Evolutionary conservation across 352 stramenopile species (phyloP), one percentile per base, ranked within the genome.

Genomic region (Pythium phragmitis): DNA sequence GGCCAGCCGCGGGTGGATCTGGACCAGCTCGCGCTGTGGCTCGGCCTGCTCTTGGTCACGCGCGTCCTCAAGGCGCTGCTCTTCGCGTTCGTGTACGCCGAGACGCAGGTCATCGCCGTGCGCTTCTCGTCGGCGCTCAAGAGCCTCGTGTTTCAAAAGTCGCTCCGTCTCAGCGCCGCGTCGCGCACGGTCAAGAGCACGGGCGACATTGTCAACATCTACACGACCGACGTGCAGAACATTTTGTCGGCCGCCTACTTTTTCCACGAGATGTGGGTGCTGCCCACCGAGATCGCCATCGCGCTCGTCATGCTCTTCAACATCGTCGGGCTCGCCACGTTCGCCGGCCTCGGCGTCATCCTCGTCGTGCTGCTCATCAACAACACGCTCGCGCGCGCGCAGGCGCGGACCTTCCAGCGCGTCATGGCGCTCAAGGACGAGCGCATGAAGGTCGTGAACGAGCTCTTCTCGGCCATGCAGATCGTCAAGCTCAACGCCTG

Each of bases 401-500:
- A 21, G 7, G 73, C 64, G 41, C 45, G 39, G 14, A 75, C 79
- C 53, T 66, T 69, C 17, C 48, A 54, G 54, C 37, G 12, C 57
- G 51, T 9, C 19, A 4, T 26, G 16, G 13, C 39, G 16, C 36
- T 71, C 34, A 75, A 80, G 46, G 78, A 89, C 45, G 48, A 53
- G 13, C 63, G 82, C 11, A 47, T 69, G 67, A 79, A 85, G 50
- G 47, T 60, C 11, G 65, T 91, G 7, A 72, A 69, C 11, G 80
- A 91, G 39, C 76, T 74, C 1, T 82, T 91, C 58, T 84, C 74
- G 45, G 68, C 76, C 5, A 97, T 98, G 60, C 72, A 79, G 16
- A 91, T 97, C 60, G 85, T 98, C 77, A 98, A 98, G 75, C 89
- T 97, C 57, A 97, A 97, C 72, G 87, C 88, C 1, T 98, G 87